Evolutionary conservation across 768 basidiomycete species (phyloP).

Genomic region (Tulasnella sp.): DNA sequence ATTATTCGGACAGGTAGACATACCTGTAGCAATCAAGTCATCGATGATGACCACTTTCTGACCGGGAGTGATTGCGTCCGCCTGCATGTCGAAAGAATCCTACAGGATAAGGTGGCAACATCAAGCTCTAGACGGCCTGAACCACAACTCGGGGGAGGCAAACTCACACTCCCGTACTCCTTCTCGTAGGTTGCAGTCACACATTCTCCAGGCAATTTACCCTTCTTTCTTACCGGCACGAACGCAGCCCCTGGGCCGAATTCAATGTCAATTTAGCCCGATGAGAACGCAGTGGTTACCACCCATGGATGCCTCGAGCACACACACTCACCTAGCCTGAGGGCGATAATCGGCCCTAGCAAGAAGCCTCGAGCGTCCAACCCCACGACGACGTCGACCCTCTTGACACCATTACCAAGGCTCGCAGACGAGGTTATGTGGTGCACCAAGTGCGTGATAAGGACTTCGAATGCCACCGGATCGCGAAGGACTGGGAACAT

Average conservation of each 20-base stretch:
- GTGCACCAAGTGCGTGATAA: slow-evolving; percentile 80
- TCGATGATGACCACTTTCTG: slow-evolving; percentile 82
- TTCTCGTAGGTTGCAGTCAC: slow-evolving; percentile 69
- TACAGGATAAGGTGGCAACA: slow-evolving; percentile 22
- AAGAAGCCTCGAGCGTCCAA: slow-evolving; percentile 95
- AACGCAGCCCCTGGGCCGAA: slow-evolving; percentile 56
- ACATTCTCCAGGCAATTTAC: slow-evolving; percentile 88
- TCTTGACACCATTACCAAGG: slow-evolving; percentile 36
- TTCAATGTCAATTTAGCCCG: background rate
- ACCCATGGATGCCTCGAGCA: background rate
- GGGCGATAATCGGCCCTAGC: slow-evolving; percentile 82
- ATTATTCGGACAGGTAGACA: slow-evolving; percentile 16
- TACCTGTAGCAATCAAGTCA: slow-evolving; percentile 93
- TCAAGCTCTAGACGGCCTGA: background rate
- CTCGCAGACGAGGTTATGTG: slow-evolving; percentile 67
- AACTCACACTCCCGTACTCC: slow-evolving; percentile 73
- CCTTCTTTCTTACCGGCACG: slow-evolving; percentile 87
- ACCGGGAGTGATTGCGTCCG: slow-evolving; percentile 67
- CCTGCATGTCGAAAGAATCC: slow-evolving; percentile 97
- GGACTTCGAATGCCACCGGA: slow-evolving; percentile 77
- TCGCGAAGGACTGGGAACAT: slow-evolving; percentile 87
- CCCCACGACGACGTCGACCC: slow-evolving; percentile 87
- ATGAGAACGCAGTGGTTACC: background rate
- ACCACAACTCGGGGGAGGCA: background rate
- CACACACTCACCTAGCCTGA: slow-evolving; percentile 43